Evolutionary conservation across 805 yeast species (phyloP).

Genomic region (Candida sithepensis): DNA sequence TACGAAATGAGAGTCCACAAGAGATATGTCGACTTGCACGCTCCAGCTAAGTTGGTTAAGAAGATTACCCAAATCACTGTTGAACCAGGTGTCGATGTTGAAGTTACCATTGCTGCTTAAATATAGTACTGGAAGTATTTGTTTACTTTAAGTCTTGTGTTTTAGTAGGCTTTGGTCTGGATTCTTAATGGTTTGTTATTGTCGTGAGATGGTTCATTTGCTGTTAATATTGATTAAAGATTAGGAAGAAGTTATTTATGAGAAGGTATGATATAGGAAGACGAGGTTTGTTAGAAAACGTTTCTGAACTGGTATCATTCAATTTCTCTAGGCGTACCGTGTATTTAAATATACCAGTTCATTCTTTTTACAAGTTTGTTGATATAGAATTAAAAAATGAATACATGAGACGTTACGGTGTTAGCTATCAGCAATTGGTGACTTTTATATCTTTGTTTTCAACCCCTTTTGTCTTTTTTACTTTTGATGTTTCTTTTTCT

Average conservation of each 20-base stretch:
- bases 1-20: constrained; percentile 99
- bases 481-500: neutral
- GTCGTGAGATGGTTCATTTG: neutral
- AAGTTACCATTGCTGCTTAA: constrained; percentile 86
- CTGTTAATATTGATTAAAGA: neutral
- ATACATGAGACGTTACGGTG: constrained; percentile 53
- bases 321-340: constrained; percentile 63
- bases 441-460: constrained; percentile 5
- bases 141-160: neutral
- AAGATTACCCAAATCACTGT: constrained; percentile 96
- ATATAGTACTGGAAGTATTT: constrained; percentile 12
- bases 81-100: constrained; percentile 99
- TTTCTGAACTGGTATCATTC: constrained; percentile 24
- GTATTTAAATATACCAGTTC: constrained; percentile 35
- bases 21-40: constrained; percentile 98
- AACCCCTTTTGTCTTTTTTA: neutral
- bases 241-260: neutral
- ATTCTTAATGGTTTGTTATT: neutral
- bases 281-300: neutral
- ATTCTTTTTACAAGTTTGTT: constrained; percentile 16
- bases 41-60: constrained; percentile 91
- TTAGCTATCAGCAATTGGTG: constrained; percentile 55
- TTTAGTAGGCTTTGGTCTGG: neutral
- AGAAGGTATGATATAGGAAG: neutral
- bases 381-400: constrained; percentile 13